Evolutionary conservation across 2,329 filamentous ascomycete species (phyloP), one percentile per base, ranked within the genome.

Genomic region (Seiridium cupressi): DNA sequence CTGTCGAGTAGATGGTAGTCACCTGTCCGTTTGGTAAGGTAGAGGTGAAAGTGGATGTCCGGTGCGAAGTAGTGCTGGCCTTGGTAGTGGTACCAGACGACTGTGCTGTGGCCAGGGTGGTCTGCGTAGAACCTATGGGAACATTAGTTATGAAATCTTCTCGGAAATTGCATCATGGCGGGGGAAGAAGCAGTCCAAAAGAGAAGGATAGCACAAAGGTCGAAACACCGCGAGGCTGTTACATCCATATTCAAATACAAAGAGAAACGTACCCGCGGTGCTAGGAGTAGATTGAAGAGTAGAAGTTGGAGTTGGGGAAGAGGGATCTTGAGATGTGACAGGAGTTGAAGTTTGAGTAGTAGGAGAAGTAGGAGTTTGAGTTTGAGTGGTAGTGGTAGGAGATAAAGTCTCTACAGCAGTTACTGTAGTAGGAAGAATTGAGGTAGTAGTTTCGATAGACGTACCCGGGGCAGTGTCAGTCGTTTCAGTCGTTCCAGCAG

Each of bases 1-100:
- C 62, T 35, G 72, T 66, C 4, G 68, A 67, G 8, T 69, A 72
- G n/a, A 73, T 65, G 13, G 70, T 72, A 6, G 68, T 71, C 59
- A 70, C 60, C 3, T 62, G 68, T 6, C 71, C 71, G 44, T 65
- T 69, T 2, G 70, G 67, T 2, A 71, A 64, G 3, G 71, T 73
- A 13, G 67, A 69, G 6, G 65, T 69, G 40, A 66, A 70, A 3
- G 67, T 72, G n/a, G 68, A 70, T 7, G 70, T 72, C 35, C 31
- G 11, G n/a, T 40, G 36, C 34, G 57, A 35, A 13, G 60, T 59
- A 51, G 57, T 62, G 31, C 44, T 55, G 13, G 59, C 59, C 35
- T 53, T 35, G 32, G 31, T 56, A 56, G 61, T 58, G n/a, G 44
- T 32, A 32, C 46, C 36, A 36, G 60, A 34, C 10, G 63, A 53